These are phyloP conservation scores for Sporothrix curviconia DNA, from an alignment of 2,329 filamentous ascomycete genomes.

Conservation along the genomic window DNA sequence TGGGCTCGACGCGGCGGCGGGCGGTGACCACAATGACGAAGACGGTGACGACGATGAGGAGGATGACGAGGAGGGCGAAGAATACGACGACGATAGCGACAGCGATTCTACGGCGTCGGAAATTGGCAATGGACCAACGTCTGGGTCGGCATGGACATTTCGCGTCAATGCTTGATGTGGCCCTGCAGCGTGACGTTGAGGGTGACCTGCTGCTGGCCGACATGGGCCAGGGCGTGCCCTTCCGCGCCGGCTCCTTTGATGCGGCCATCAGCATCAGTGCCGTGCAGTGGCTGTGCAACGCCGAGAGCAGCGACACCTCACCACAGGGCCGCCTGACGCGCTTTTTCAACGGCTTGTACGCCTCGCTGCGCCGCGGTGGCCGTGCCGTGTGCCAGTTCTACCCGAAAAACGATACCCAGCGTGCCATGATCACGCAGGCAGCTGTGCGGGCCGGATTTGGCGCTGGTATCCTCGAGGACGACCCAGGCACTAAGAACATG, in stretches of 20 bases:
- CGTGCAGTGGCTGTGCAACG: constrained; percentile 98
- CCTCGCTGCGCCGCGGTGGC: constrained; percentile 72
- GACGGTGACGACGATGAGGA: not conserved
- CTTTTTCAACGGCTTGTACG: constrained; percentile 92
- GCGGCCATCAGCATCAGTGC: constrained; percentile 91
- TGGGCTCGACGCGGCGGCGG: not conserved
- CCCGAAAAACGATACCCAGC: constrained; percentile 87
- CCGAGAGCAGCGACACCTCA: constrained; percentile 78
- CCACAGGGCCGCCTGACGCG: constrained; percentile 69
- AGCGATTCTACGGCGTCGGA: constrained; percentile 35
- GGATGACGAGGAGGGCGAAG: not conserved
- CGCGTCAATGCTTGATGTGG: constrained; percentile 93
- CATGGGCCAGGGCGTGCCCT: constrained; percentile 91
- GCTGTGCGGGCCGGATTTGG: constrained; percentile 93
- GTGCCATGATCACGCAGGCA: constrained; percentile 84
- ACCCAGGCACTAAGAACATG: constrained; percentile 90
- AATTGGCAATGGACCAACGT: constrained; percentile 73
- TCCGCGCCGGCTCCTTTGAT: constrained; percentile 86
- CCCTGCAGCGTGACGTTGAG: constrained; percentile 83
- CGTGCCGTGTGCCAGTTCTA: constrained; percentile 96
- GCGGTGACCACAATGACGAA: not conserved
- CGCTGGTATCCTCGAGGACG: constrained; percentile 89
- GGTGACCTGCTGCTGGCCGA: constrained; percentile 92
- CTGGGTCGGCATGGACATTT: constrained; percentile 97
- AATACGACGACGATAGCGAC: not conserved